Percentiles rank a stretch among this genome's conserved stretches.
Evolutionary conservation across 2,329 filamentous ascomycete species (phyloP).

Genomic region (Colletotrichum tropicicola): DNA sequence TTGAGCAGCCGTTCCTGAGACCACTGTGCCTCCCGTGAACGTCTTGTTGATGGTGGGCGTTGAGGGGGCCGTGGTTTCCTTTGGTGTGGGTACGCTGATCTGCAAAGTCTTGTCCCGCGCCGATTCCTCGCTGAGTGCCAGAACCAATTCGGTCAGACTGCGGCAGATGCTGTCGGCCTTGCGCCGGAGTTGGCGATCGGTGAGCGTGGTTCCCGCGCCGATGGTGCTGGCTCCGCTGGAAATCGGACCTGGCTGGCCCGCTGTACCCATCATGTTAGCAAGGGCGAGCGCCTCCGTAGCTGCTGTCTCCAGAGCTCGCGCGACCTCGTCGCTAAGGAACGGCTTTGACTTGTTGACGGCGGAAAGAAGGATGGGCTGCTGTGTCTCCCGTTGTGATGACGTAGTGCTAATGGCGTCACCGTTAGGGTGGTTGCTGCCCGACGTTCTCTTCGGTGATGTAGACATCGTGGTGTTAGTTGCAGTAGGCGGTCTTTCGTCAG

Average conservation of each 20-base stretch:
- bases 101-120: conserved; percentile 43
- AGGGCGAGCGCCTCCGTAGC: conserved; percentile 84
- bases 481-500: conserved; percentile 85
- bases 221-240: conserved; percentile 73
- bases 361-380: conserved; percentile 78
- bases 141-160: conserved; percentile 89
- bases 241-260: conserved; percentile 74
- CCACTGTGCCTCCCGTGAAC: conserved; percentile 36
- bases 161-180: conserved; percentile 95
- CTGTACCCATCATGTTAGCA: conserved; percentile 78
- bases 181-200: conserved; percentile 86
- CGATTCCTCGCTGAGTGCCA: conserved; percentile 77
- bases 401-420: conserved; percentile 53
- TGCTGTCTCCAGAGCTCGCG: conserved; percentile 80
- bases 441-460: conserved; percentile 82
- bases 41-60: conserved; percentile 58
- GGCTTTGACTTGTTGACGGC: conserved; percentile 82
- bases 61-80: conserved; percentile 37
- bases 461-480: conserved; percentile 94
- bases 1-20: conserved; percentile 38
- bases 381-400: conserved; percentile 64
- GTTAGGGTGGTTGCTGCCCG: conserved; percentile 56
- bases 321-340: conserved; percentile 76
- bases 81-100: conserved; percentile 34
- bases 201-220: conserved; percentile 61